Conservation (phyloP, 352 stramenopile genomes). For the Globisporangium sylvaticum region DNA sequence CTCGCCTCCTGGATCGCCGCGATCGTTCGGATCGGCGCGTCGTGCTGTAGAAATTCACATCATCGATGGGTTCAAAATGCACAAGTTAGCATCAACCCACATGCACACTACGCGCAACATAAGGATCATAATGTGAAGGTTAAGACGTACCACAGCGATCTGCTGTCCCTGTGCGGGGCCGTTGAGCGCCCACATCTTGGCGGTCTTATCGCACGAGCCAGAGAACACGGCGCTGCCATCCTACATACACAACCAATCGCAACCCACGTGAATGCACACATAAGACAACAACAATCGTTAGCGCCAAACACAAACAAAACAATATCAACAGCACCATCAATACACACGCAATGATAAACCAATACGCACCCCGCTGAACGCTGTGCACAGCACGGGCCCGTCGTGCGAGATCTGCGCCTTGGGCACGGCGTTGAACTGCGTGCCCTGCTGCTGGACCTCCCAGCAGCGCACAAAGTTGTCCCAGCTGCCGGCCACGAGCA, state of each 20-base stretch:
- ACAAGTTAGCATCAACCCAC: not conserved
- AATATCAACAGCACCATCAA: not conserved
- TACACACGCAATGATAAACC: not conserved
- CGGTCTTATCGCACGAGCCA: slow-evolving; percentile 91
- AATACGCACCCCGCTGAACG: slow-evolving; percentile 75
- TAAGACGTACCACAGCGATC: slow-evolving; percentile 50
- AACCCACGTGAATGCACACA: slow-evolving; percentile 6
- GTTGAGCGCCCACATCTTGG: slow-evolving; percentile 93
- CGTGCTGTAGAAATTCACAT: slow-evolving; percentile 71
- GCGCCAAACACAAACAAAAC: not conserved
- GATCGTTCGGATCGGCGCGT: slow-evolving; percentile 90
- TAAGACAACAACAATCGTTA: not conserved
- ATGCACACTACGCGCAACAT: not conserved
- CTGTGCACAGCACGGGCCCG: slow-evolving; percentile 89
- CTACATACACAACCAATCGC: slow-evolving; percentile 22
- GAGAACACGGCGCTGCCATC: slow-evolving; percentile 94
- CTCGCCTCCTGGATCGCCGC: slow-evolving; percentile 79
- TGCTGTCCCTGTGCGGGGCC: slow-evolving; percentile 69
- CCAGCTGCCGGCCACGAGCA: slow-evolving; percentile 76
- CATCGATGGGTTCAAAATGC: slow-evolving; percentile 7
- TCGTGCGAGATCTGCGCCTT: slow-evolving; percentile 88
- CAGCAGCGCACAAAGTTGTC: slow-evolving; percentile 84
- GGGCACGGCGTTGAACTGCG: slow-evolving; percentile 67
- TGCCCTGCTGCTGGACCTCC: slow-evolving; percentile 72
- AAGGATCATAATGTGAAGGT: not conserved